Conservation (phyloP, 1,139 yeast species). For the Candida glucosophila region DNA sequence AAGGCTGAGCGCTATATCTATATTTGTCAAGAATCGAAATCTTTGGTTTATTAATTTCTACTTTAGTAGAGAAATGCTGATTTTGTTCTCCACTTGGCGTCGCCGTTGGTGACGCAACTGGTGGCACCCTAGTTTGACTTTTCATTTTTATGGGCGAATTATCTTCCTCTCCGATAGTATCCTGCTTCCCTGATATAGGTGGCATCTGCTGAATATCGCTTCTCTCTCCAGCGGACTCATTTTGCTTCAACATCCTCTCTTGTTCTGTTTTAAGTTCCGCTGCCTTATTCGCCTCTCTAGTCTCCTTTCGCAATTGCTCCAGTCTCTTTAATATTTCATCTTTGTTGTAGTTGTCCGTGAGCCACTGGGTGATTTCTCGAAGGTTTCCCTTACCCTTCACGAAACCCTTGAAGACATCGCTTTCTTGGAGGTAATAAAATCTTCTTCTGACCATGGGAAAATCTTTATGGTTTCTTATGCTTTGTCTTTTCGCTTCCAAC, state of each 20-base stretch:
- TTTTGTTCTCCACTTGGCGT: constrained; percentile 6
- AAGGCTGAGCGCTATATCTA: too few species aligned
- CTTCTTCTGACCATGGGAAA: constrained; percentile 40
- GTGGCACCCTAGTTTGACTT: constrained; percentile 19
- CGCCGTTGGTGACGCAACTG: constrained; percentile 1
- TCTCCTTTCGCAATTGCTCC: constrained; percentile 13
- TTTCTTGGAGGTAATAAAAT: constrained; percentile 38
- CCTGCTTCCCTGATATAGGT: constrained; percentile 2
- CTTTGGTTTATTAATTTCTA: constrained; percentile 44
- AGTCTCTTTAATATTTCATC: constrained; percentile 20
- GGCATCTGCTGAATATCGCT: constrained; percentile 2
- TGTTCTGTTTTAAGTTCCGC: constrained; percentile 11
- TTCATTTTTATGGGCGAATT: constrained; percentile 26
- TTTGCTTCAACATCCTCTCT: constrained; percentile 9
- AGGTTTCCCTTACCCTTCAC: constrained; percentile 51
- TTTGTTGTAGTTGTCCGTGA: constrained; percentile 28
- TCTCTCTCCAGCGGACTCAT: constrained; percentile 6
- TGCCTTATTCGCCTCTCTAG: constrained; percentile 8
- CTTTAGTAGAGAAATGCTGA: constrained; percentile 40
- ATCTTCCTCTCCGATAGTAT: constrained; percentile 16
- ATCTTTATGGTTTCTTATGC: constrained; percentile 34
- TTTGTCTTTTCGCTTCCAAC: constrained; percentile 29
- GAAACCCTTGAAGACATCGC: constrained; percentile 53
- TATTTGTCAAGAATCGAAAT: constrained; percentile 48
- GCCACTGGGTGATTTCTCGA: constrained; percentile 44